Base-by-base conservation (phyloP, 148 eudicot genomes). In the Cornus controversa region DNA sequence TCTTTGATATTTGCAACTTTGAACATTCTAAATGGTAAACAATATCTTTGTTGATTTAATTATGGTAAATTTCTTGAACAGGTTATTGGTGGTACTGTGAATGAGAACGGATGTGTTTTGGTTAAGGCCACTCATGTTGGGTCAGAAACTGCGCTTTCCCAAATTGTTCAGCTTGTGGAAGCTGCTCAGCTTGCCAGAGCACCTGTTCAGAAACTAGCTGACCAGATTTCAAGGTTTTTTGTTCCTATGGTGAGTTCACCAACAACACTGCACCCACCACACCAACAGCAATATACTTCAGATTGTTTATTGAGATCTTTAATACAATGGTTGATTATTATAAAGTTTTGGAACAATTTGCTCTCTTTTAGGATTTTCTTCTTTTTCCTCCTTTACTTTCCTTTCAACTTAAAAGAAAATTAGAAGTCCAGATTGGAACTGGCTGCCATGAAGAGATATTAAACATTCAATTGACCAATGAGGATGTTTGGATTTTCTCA, bases 111-210 rank as follows among this genome's bases (percentile, higher is more conserved):
- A 31, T 90, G 90, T 81, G 77, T 96, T 77, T 71, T 86, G 60
- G 85, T 96, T 36, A 93, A 90, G 88, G 98, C 97, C 71, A 96
- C 99, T 75, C 98, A 90, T 86, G 92, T 96, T 79, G 99, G 99
- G 66, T 90, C 97, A 74, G 98, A 93, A 81, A 96, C 98, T 42
- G 91, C 97, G 66, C 97, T 96, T 80, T 96, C 99, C 67, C 99
- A 93, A 82, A 96, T 96, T 75, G 99, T 96, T 82, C 94, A 93
- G 80, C 84, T 96, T 76, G 99, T 96, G 63, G 99, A 96, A 86
- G 93, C 93, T 79, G 99, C 99, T 58, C 99, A 96, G 87, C 91
- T 96, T 74, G 94, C 99, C 73, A 93, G 91, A 84, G 99, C 99
- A 73, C 99, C 99, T 40, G 97, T 96, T 67, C 99, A 96, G 90